Percentiles rank a stretch among this genome's conserved stretches.
Evolutionary conservation across 306 rosid species (phyloP).

Genomic region (Nissolia schottii): DNA sequence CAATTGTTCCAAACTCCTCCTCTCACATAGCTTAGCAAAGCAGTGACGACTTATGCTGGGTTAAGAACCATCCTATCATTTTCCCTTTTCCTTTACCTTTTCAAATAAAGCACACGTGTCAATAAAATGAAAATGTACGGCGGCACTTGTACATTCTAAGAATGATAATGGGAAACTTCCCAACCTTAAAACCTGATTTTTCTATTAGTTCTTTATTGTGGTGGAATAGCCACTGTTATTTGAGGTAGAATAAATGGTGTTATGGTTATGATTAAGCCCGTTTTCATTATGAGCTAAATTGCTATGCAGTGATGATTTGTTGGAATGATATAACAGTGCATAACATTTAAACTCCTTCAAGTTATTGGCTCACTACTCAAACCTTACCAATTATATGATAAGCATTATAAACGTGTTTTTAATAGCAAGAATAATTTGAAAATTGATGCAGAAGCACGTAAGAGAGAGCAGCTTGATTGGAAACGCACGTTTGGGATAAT

Average conservation of each 20-base stretch:
- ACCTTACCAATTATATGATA: background rate
- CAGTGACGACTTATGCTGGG: background rate
- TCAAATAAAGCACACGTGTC: background rate
- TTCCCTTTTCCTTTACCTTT: background rate
- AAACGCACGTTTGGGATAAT: slow-evolving; percentile 68
- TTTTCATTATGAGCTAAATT: no score
- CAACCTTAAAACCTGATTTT: background rate
- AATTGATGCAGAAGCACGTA: slow-evolving; percentile 45
- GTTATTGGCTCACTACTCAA: background rate
- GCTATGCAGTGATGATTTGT: no score
- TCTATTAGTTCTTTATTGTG: background rate
- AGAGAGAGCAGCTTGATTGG: slow-evolving; percentile 76
- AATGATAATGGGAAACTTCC: slow-evolving; percentile 11
- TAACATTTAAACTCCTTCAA: no score
- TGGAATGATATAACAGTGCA: no score
- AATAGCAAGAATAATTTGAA: no score
- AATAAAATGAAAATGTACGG: background rate
- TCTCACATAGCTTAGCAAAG: background rate
- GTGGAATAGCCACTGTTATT: background rate
- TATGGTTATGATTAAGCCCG: background rate
- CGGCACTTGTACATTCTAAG: background rate
- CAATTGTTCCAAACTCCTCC: background rate
- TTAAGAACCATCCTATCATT: background rate
- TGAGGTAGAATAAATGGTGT: background rate
- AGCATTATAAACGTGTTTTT: no score